These are phyloP conservation scores for Lasiosphaeria miniovina DNA, from an alignment of 495 filamentous ascomycete species.

Conservation along the genomic window DNA sequence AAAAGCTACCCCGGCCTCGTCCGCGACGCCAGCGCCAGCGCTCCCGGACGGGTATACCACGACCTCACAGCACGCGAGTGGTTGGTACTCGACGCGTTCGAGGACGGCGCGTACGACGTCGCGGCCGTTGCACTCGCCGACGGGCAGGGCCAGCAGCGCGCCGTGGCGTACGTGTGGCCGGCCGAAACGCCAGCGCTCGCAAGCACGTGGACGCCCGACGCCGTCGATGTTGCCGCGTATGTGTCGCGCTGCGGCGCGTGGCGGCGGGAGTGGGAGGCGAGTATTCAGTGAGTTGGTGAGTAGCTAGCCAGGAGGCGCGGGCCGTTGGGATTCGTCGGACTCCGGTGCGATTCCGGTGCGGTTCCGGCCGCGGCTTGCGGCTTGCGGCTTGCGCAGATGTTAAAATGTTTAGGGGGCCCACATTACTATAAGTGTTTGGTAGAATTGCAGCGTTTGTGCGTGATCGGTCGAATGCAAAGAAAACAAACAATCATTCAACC, in stretches of 20 bases:
- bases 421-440: too few species aligned
- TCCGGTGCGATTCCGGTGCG: too few species aligned
- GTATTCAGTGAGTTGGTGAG: too few species aligned
- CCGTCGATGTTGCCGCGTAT: slow-evolving; percentile 4
- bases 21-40: not conserved
- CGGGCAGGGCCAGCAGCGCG: not conserved
- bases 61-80: slow-evolving; percentile 11
- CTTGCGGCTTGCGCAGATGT: too few species aligned
- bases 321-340: too few species aligned
- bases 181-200: slow-evolving; percentile 5
- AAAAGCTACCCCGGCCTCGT: slow-evolving; percentile 17
- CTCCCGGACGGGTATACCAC: slow-evolving; percentile 8
- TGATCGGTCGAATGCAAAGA: too few species aligned
- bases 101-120: slow-evolving; percentile 10
- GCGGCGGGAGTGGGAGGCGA: slow-evolving; percentile 13
- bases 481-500: too few species aligned
- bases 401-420: too few species aligned
- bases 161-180: slow-evolving; percentile 13
- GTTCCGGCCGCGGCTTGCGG: too few species aligned
- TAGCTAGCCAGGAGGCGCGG: too few species aligned
- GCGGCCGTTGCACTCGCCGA: slow-evolving; percentile 7
- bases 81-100: slow-evolving; percentile 10
- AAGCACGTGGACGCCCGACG: slow-evolving; percentile 11
- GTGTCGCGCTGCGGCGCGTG: slow-evolving; percentile 1
- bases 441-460: too few species aligned